phyloP scores from a whole-genome alignment of 768 basidiomycete species.

The Leccinum subtestaceum region DNA sequence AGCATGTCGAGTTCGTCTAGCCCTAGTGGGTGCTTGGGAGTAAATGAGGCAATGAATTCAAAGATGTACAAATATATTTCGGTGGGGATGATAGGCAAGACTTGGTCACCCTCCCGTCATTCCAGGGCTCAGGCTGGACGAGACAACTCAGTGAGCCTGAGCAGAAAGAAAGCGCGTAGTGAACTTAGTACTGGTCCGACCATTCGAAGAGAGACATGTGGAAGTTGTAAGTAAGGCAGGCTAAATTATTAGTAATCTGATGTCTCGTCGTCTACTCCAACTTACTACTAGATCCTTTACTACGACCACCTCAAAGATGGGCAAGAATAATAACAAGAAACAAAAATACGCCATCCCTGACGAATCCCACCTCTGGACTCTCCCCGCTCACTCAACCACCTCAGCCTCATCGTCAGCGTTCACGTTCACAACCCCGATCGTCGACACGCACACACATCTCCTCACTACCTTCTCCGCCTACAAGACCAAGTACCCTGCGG shows the following conservation, averaged over 20 bases:
- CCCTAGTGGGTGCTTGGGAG: too few relatives aligned
- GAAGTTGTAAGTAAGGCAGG: too few relatives aligned
- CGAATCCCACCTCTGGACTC: constrained; percentile 33
- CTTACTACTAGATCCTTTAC: too few relatives aligned
- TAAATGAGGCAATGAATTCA: too few relatives aligned
- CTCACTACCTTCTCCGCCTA: constrained; percentile 69
- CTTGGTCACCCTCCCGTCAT: not conserved
- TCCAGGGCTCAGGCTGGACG: too few relatives aligned
- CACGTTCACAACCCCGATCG: constrained; percentile 38
- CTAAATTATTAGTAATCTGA: too few relatives aligned
- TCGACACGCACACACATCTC: constrained; percentile 75
- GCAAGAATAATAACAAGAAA: constrained; percentile 41
- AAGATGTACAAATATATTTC: not conserved
- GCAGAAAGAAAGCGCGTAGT: too few relatives aligned
- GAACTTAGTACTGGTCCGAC: too few relatives aligned
- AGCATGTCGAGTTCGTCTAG: not conserved
- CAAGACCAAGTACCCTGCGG: constrained; percentile 56
- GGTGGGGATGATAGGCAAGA: not conserved
- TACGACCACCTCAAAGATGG: constrained; percentile 30
- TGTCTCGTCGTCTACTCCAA: too few relatives aligned
- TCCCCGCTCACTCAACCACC: constrained; percentile 30
- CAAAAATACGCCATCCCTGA: constrained; percentile 28
- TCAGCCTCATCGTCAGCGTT: not conserved
- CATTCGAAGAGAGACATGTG: too few relatives aligned
- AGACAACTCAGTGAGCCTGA: too few relatives aligned